These are phyloP conservation scores for Microbotryum lychnidis-dioicae DNA, from an alignment of 1,284 basidiomycete genomes.

Conservation along the genomic window DNA sequence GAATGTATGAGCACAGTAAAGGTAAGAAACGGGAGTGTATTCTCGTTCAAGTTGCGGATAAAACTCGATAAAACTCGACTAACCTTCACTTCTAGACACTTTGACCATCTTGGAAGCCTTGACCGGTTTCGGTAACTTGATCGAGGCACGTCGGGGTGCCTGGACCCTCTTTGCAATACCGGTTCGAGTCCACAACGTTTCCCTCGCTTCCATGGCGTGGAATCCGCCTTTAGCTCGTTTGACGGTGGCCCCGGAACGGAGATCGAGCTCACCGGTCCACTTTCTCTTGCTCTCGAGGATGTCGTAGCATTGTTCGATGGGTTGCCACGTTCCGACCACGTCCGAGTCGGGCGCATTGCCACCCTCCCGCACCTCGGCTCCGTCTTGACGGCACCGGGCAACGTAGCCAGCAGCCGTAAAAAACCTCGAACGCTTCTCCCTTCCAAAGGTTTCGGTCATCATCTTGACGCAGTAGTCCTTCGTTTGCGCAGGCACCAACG, in stretches of 20 bases:
- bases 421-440: constrained; percentile 69
- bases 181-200: neutral
- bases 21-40: too few species aligned
- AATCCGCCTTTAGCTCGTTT: neutral
- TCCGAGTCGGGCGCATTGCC: too few species aligned
- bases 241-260: neutral
- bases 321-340: neutral
- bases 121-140: too few species aligned
- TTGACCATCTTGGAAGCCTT: too few species aligned
- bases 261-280: neutral
- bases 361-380: constrained; percentile 1
- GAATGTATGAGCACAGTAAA: too few species aligned
- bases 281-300: neutral
- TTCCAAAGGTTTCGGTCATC: constrained; percentile 63
- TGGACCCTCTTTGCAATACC: too few species aligned
- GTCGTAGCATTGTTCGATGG: constrained; percentile 4
- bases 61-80: too few species aligned
- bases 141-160: too few species aligned
- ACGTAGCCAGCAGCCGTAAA: constrained; percentile 47
- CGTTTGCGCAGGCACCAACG: constrained; percentile 57
- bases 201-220: constrained; percentile 2
- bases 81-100: too few species aligned
- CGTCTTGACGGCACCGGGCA: constrained; percentile 17
- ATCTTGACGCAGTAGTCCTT: constrained; percentile 58
- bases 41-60: too few species aligned